Conservation (phyloP, 805 yeast genomes). For the Saturnispora mendoncae region DNA sequence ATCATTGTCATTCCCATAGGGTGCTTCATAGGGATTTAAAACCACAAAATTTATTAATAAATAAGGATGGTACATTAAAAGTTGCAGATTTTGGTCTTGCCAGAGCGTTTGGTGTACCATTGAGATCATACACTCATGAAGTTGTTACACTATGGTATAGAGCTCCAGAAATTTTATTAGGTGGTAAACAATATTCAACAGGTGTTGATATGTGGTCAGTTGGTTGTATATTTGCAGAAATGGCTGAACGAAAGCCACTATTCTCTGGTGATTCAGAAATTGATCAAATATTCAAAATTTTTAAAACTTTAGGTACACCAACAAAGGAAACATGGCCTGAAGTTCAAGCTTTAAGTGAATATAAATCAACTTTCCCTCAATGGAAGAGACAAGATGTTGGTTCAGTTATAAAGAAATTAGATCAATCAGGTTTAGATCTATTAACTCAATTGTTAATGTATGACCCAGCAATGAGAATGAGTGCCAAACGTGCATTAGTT, state of each 20-base stretch:
- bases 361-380: constrained; percentile 86
- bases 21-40: constrained; percentile 92
- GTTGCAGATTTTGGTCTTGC: constrained; percentile 93
- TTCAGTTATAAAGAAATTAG: constrained; percentile 70
- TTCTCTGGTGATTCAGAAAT: constrained; percentile 98
- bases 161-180: constrained; percentile 90
- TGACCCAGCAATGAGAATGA: constrained; percentile 88
- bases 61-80: constrained; percentile 90
- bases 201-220: constrained; percentile 99
- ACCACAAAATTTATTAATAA: constrained; percentile 91
- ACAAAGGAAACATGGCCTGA: constrained; percentile 93
- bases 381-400: constrained; percentile 70
- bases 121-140: constrained; percentile 94
- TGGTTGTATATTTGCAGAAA: constrained; percentile 96
- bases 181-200: constrained; percentile 94
- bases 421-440: constrained; percentile 75
- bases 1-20: constrained; percentile 90
- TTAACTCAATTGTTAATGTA: constrained; percentile 71
- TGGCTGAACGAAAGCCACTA: constrained; percentile 90
- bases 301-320: constrained; percentile 90
- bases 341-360: constrained; percentile 83
- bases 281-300: constrained; percentile 91
- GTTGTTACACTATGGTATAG: constrained; percentile 98
- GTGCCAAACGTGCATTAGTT: constrained; percentile 84
- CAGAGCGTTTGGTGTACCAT: constrained; percentile 94